Conservation (phyloP, 495 filamentous ascomycete genomes). For the Pseudoneurospora amorphoporcata region DNA sequence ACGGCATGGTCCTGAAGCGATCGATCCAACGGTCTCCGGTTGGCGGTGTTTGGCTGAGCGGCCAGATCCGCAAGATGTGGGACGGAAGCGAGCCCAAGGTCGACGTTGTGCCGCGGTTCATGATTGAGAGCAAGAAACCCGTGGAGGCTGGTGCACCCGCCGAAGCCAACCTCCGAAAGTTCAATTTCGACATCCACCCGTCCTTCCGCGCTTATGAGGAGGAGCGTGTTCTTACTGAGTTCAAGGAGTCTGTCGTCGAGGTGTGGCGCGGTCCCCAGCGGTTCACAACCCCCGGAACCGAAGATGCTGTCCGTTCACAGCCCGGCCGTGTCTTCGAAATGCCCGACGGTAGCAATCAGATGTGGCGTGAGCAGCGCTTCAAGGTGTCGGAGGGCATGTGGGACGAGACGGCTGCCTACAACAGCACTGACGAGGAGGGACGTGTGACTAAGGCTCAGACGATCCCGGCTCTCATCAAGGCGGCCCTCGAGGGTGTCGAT, state of each 20-base stretch:
- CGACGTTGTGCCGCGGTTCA: slow-evolving; percentile 73
- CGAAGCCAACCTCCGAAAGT: slow-evolving; percentile 43
- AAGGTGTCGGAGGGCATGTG: slow-evolving; percentile 78
- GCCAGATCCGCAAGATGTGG: slow-evolving; percentile 77
- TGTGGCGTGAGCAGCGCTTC: slow-evolving; percentile 81
- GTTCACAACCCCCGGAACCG: slow-evolving; percentile 47
- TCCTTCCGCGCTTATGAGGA: slow-evolving; percentile 77
- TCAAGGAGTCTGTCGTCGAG: slow-evolving; percentile 95
- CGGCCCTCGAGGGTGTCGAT: slow-evolving; percentile 68
- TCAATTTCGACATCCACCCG: slow-evolving; percentile 51
- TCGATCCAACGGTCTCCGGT: slow-evolving; percentile 73
- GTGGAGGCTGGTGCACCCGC: slow-evolving; percentile 82
- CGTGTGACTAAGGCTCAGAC: slow-evolving; percentile 56
- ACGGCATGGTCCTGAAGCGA: slow-evolving; percentile 87
- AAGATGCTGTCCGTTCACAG: slow-evolving; percentile 53
- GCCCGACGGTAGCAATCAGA: slow-evolving; percentile 84
- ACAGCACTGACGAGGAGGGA: slow-evolving; percentile 13
- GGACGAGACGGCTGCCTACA: slow-evolving; percentile 61
- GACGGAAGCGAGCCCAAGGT: slow-evolving; percentile 64
- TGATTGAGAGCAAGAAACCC: slow-evolving; percentile 71
- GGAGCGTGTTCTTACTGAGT: slow-evolving; percentile 85
- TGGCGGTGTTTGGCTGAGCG: slow-evolving; percentile 80
- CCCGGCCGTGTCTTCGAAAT: slow-evolving; percentile 87
- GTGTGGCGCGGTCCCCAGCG: slow-evolving; percentile 79
- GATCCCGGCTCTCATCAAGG: slow-evolving; percentile 67